A percentile compares a stretch with the other conserved stretches of the same genome.
phyloP scores from a whole-genome alignment of 768 basidiomycete genomes.

The Boletus rufocinnamomeus region DNA sequence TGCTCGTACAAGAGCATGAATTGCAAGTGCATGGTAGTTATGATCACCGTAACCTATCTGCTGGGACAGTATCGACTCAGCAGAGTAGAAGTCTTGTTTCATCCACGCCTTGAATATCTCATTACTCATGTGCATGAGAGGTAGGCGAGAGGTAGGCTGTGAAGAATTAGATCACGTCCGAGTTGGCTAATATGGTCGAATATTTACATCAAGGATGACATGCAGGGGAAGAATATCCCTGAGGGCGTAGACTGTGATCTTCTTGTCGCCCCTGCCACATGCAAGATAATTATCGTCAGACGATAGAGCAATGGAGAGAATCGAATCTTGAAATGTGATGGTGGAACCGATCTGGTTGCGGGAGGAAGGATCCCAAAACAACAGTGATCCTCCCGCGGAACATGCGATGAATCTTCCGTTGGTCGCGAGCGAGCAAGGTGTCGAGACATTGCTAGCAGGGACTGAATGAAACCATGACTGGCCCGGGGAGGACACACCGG shows the following conservation, averaged over 20 bases:
- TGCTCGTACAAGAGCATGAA: constrained; percentile 2
- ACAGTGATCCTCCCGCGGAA: neutral
- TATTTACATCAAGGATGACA: constrained; percentile 6
- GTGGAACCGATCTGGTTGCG: neutral
- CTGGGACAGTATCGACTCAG: no score
- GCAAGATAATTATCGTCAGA: neutral
- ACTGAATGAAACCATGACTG: neutral
- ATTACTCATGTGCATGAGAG: neutral
- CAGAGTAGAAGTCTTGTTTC: neutral
- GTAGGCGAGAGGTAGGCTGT: constrained; percentile 1
- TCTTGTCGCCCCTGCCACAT: neutral
- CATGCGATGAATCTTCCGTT: neutral
- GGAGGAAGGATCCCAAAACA: neutral
- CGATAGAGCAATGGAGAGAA: neutral
- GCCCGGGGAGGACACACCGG: accelerated
- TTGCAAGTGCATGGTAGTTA: neutral
- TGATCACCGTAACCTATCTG: neutral
- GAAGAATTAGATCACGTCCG: neutral
- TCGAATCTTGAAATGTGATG: neutral
- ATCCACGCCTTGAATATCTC: constrained; percentile 5
- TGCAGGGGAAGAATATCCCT: constrained; percentile 1
- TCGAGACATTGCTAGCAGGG: neutral
- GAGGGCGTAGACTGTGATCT: neutral
- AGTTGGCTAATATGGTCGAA: neutral
- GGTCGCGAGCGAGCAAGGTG: neutral